These are phyloP conservation scores for Babesia caballi DNA, from an alignment of 169 alveolate genomes.

Conservation along the genomic window DNA sequence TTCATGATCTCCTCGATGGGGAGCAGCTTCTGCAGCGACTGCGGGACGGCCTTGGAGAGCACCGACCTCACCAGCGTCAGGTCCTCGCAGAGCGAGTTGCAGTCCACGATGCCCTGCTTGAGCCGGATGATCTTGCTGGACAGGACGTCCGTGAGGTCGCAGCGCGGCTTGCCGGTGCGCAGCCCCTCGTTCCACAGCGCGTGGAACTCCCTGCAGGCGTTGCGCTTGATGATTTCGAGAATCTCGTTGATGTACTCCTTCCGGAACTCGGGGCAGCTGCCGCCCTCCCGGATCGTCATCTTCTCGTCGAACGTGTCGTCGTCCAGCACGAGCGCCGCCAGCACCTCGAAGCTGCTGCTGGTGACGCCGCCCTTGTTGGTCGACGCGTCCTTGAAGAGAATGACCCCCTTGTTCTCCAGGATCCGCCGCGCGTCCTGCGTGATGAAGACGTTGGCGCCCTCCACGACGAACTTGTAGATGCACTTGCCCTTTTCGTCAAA, in stretches of 20 bases:
- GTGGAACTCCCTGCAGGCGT: constrained; percentile 71
- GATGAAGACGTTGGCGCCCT: constrained; percentile 84
- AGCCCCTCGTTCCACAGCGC: constrained; percentile 75
- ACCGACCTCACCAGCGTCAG: constrained; percentile 40
- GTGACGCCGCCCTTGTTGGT: constrained; percentile 88
- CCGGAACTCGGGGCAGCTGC: constrained; percentile 53
- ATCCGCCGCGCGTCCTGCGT: constrained; percentile 82
- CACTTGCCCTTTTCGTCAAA: constrained; percentile 67
- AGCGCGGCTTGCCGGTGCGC: constrained; percentile 75
- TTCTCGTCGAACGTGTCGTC: constrained; percentile 52
- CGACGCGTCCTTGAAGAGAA: constrained; percentile 81
- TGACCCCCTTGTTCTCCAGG: constrained; percentile 76
- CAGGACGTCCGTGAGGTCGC: constrained; percentile 78
- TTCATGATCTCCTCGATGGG: constrained; percentile 66
- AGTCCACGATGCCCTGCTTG: constrained; percentile 64
- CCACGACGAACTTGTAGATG: constrained; percentile 78
- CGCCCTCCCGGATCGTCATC: constrained; percentile 39
- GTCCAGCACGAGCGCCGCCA: constrained; percentile 79
- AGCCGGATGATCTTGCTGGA: constrained; percentile 76
- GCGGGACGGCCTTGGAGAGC: constrained; percentile 65
- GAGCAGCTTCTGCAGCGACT: constrained; percentile 59
- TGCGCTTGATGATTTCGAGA: constrained; percentile 60
- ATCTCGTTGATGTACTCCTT: constrained; percentile 72
- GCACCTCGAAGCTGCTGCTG: constrained; percentile 81
- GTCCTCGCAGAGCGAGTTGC: constrained; percentile 74